Evolutionary conservation across 495 filamentous ascomycete species (phyloP).

Genomic region (Friedmanniomyces endolithicus): DNA sequence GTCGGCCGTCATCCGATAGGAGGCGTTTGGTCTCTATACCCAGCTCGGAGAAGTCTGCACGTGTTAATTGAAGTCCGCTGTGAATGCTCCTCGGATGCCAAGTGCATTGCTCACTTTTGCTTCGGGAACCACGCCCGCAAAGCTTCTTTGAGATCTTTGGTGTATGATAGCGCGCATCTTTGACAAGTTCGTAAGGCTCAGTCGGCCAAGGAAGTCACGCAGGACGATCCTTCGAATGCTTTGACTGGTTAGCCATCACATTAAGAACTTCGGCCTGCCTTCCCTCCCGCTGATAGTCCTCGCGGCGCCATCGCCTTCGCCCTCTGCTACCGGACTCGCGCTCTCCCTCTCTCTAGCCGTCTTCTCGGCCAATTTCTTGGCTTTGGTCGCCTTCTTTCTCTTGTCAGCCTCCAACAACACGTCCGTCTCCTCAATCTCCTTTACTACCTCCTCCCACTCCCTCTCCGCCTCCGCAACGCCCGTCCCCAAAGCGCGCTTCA

Average conservation of each 20-base stretch:
- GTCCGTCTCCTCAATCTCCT: constrained; percentile 71
- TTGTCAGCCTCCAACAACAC: constrained; percentile 40
- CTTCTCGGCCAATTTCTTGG: constrained; percentile 14
- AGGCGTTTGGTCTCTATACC: too few relatives aligned
- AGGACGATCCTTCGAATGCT: too few relatives aligned
- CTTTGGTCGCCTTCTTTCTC: constrained; percentile 26
- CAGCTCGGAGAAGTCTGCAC: too few relatives aligned
- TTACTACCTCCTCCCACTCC: constrained; percentile 86
- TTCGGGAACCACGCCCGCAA: too few relatives aligned
- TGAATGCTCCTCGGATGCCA: too few relatives aligned
- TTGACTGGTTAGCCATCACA: constrained; percentile 12
- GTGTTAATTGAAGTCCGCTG: too few relatives aligned
- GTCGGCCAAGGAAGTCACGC: too few relatives aligned
- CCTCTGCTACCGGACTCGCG: background rate
- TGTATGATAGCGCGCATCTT: too few relatives aligned
- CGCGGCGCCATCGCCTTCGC: background rate
- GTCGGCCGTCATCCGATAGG: too few relatives aligned
- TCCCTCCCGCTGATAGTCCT: background rate
- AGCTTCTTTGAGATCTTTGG: too few relatives aligned
- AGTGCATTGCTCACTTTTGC: too few relatives aligned
- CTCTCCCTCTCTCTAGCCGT: constrained; percentile 1
- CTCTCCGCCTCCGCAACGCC: constrained; percentile 62
- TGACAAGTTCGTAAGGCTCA: too few relatives aligned
- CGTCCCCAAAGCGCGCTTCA: constrained; percentile 69
- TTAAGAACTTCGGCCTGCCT: constrained; percentile 14